These are phyloP conservation scores for Hypoxylon sp. DNA, from an alignment of 2,329 filamentous ascomycete species.

Conservation along the genomic window DNA sequence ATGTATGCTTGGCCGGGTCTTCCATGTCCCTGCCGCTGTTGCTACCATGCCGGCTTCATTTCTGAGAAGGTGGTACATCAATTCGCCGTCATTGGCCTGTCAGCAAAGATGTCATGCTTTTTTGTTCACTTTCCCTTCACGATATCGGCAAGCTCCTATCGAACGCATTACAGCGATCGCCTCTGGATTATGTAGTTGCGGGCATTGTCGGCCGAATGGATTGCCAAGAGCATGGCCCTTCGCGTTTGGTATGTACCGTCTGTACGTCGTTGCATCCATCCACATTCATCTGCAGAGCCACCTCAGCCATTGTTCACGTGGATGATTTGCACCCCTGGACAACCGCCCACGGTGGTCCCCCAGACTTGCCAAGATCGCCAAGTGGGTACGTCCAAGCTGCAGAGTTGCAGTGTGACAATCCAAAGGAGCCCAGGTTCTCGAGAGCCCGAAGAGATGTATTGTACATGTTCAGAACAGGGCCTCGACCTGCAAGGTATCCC, in stretches of 20 bases:
- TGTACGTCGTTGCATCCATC: conserved; percentile 37
- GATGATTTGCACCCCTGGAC: conserved; percentile 39
- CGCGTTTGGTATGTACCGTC: conserved; percentile 27
- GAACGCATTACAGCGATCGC: conserved; percentile 19
- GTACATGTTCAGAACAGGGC: conserved; percentile 33
- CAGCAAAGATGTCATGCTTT: conserved; percentile 23
- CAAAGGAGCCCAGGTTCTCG: conserved; percentile 31
- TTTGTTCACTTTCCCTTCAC: conserved; percentile 10
- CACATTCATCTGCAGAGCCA: conserved; percentile 47
- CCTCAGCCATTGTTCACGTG: conserved; percentile 49
- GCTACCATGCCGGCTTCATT: conserved; percentile 12
- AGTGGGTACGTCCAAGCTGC: conserved; percentile 44
- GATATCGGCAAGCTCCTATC: conserved; percentile 38
- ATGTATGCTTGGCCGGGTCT: conserved; percentile 26
- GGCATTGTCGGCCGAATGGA: conserved; percentile 43
- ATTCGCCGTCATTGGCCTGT: conserved; percentile 25
- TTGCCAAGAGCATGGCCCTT: conserved; percentile 31
- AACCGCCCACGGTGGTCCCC: conserved; percentile 41
- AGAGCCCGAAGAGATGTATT: conserved; percentile 14
- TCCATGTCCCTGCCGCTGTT: conserved; percentile 19
- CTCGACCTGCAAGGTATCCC: conserved; percentile 40
- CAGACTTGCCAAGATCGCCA: conserved; percentile 45
- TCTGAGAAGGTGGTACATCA: conserved; percentile 26
- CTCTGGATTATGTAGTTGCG: conserved; percentile 23
- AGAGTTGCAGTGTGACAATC: conserved; percentile 46